A percentile compares a stretch with the other conserved stretches of the same genome.
phyloP scores from a whole-genome alignment of 2,329 filamentous ascomycete species.

The Ascomycota sp. region DNA sequence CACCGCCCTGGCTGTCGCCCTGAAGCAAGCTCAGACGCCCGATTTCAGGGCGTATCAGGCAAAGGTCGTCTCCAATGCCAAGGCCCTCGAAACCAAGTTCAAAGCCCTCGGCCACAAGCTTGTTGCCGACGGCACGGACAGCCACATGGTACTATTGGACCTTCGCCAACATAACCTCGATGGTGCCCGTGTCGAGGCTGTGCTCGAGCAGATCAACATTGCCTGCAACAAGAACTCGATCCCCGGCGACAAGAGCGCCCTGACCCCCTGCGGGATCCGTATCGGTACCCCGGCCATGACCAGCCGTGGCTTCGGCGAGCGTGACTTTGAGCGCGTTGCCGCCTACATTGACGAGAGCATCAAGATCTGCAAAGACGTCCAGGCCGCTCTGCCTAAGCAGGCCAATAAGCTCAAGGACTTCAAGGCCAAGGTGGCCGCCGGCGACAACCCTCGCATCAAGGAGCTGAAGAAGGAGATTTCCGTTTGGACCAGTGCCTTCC shows the following conservation, averaged over 20 bases:
- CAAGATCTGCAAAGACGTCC: slow-evolving; percentile 75
- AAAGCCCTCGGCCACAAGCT: slow-evolving; percentile 82
- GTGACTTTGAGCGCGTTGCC: slow-evolving; percentile 80
- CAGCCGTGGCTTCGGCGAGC: slow-evolving; percentile 72
- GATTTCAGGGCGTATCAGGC: slow-evolving; percentile 91
- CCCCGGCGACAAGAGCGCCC: slow-evolving; percentile 87
- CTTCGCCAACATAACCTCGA: slow-evolving; percentile 72
- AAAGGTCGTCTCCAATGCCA: slow-evolving; percentile 79
- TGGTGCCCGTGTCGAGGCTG: slow-evolving; percentile 82
- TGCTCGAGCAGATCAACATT: slow-evolving; percentile 95
- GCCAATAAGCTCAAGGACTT: slow-evolving; percentile 99
- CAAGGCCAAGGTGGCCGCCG: slow-evolving; percentile 70
- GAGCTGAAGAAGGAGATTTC: slow-evolving; percentile 75
- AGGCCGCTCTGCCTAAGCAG: slow-evolving; percentile 71
- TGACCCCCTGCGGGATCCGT: slow-evolving; percentile 83
- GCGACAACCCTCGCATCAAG: slow-evolving; percentile 61
- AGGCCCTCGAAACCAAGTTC: slow-evolving; percentile 66
- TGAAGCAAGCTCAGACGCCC: slow-evolving; percentile 74
- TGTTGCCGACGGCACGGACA: slow-evolving; percentile 87
- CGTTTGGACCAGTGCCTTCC: slow-evolving; percentile 71
- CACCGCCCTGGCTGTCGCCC: slow-evolving; percentile 78
- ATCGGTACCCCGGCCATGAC: slow-evolving; percentile 98
- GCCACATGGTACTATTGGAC: slow-evolving; percentile 90
- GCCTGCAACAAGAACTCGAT: slow-evolving; percentile 99
- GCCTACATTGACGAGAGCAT: slow-evolving; percentile 74